These are phyloP conservation scores for Coemansia sp. DNA, from an alignment of 192 early-diverging fungal species.

Conservation along the genomic window DNA sequence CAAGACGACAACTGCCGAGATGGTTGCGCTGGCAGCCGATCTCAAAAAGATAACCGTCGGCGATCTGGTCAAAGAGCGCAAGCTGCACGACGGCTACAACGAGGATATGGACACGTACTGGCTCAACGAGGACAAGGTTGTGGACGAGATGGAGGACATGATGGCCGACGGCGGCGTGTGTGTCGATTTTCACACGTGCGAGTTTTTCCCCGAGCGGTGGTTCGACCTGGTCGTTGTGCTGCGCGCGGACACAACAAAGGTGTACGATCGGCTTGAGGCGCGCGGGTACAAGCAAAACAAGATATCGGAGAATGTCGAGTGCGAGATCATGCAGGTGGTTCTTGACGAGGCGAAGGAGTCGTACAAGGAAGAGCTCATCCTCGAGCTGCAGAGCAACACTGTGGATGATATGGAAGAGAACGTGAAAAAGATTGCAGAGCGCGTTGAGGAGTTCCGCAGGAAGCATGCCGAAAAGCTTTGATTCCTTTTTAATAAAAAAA, in stretches of 20 bases:
- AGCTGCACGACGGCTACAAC: constrained; percentile 82
- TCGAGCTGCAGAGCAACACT: constrained; percentile 77
- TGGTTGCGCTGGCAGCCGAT: constrained; percentile 72
- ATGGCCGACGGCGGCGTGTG: constrained; percentile 80
- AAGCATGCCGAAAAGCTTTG: background rate
- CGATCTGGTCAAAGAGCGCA: constrained; percentile 78
- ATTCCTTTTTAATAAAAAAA: constrained; percentile 1
- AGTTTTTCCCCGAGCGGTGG: constrained; percentile 96
- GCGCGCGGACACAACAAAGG: constrained; percentile 68
- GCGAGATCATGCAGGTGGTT: constrained; percentile 97
- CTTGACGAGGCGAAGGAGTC: constrained; percentile 85
- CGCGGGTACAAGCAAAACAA: constrained; percentile 81
- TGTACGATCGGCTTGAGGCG: constrained; percentile 78
- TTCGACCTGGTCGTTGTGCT: constrained; percentile 96
- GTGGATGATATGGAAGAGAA: constrained; percentile 92
- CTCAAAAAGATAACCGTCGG: constrained; percentile 83
- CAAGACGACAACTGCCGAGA: constrained; percentile 75
- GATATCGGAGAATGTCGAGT: constrained; percentile 89
- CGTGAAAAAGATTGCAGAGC: constrained; percentile 69
- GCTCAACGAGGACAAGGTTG: constrained; percentile 90
- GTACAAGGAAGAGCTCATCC: constrained; percentile 74
- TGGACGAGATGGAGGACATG: constrained; percentile 87
- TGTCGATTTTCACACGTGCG: constrained; percentile 94
- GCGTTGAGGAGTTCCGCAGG: constrained; percentile 56
- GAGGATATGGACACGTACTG: constrained; percentile 85